phyloP scores from a whole-genome alignment of 495 filamentous ascomycete species.

The Parmelia sp. region DNA sequence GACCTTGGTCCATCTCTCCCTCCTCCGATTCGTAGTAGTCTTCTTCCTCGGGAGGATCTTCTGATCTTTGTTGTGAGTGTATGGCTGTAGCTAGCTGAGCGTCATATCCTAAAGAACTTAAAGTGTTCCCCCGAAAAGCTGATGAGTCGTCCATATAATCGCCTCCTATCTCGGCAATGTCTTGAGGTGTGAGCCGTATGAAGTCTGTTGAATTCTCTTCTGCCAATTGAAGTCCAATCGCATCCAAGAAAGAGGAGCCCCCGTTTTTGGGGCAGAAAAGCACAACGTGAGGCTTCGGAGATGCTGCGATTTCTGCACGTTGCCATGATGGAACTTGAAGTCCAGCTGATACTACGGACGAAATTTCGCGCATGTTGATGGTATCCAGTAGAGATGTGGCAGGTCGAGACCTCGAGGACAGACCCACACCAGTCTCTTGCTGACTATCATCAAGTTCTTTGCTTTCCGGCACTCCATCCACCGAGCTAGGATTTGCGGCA shows the following conservation, averaged over 20 bases:
- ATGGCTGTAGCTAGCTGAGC: slow-evolving; percentile 34
- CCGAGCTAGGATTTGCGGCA: background rate
- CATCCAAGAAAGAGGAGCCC: slow-evolving; percentile 50
- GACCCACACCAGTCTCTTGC: background rate
- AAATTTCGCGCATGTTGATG: slow-evolving; percentile 23
- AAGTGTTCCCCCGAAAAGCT: slow-evolving; percentile 35
- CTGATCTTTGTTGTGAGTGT: slow-evolving; percentile 28
- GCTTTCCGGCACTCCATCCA: background rate
- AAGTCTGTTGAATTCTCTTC: slow-evolving; percentile 62
- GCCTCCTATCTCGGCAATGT: slow-evolving; percentile 71
- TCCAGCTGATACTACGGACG: slow-evolving; percentile 19
- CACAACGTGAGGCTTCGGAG: slow-evolving; percentile 56
- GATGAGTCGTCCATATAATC: slow-evolving; percentile 61
- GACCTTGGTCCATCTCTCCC: slow-evolving; percentile 20
- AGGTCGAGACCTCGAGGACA: background rate
- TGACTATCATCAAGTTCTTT: background rate
- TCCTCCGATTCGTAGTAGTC: slow-evolving; percentile 39
- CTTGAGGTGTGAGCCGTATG: slow-evolving; percentile 68
- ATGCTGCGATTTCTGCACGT: slow-evolving; percentile 41
- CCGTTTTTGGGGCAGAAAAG: slow-evolving; percentile 60
- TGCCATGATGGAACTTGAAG: slow-evolving; percentile 21
- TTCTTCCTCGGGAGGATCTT: slow-evolving; percentile 33
- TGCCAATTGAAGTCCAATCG: slow-evolving; percentile 54
- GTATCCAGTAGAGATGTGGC: background rate
- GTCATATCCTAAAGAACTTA: slow-evolving; percentile 62